Evolutionary conservation across 2,329 filamentous ascomycete species (phyloP), one percentile per base, ranked within the genome.

Genomic region (Paraconiothyrium brasiliense): DNA sequence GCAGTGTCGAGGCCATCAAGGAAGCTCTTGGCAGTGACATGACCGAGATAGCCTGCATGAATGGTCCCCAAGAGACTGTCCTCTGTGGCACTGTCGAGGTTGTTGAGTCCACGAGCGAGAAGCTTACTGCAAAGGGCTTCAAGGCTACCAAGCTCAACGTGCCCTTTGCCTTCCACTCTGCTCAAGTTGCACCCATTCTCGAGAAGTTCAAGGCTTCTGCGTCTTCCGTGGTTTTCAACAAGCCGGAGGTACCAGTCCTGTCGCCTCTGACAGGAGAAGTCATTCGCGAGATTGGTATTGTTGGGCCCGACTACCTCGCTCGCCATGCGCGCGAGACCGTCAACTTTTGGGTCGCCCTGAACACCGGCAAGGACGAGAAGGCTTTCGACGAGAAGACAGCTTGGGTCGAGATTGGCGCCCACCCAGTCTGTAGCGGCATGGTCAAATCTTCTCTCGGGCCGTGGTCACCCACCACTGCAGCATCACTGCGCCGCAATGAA

Each of bases 381-480:
- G 76, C 84, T 16, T 86, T 91, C 50, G 84, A 89, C 64, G 86
- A 89, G 65, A 87, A 88, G 78, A 90, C 89, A 6, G 84, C 88
- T 34, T 92, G 87, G 86, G 80, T 93, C 59, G 91, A 93, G 75
- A 80, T 93, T 65, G 91, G 91, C n/a, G 90, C 90, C 41, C 89
- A 92, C 70, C 89, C 90, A 0, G 86, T 92, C 14, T 90, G 87
- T 76, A 84, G 85, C 48, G 85, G 85, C 61, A 89, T 93, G 84
- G 84, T 92, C 66, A 90, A 89, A 80, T 84, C 86, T 16, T 87
- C 85, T 4, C 84, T 91, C 57, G 85, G 85, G 30, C 77, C 35
- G 10, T 54, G 80, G 6, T 79, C 82, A 10, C 85, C 84, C 30
- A 81, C 85, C 44, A 84, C 86, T 14, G 83, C 86, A 11, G 84